Evolutionary conservation across 441 rosid genomes (phyloP).

Genomic region (Populus trichocarpa): DNA sequence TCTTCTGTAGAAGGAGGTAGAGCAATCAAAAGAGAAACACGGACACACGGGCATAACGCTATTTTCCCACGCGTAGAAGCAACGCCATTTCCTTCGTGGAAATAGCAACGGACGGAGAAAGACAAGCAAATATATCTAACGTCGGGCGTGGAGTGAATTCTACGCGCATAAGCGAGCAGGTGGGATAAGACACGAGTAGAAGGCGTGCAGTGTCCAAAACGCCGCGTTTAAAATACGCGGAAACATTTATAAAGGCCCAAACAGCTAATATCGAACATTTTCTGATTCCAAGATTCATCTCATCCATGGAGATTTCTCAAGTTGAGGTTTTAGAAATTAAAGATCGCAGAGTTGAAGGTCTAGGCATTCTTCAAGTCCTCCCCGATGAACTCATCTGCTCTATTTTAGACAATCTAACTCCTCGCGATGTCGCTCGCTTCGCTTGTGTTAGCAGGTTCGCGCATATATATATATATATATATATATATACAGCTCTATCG

Average conservation of each 20-base stretch:
- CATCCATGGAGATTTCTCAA: slow-evolving; percentile 40
- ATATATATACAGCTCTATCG: background rate
- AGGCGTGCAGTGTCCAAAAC: slow-evolving; percentile 4
- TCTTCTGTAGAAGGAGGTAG: background rate
- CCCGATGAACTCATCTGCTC: slow-evolving; percentile 74
- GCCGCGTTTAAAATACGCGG: slow-evolving; percentile 15
- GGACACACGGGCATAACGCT: background rate
- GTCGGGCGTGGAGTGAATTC: background rate
- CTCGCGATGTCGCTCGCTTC: slow-evolving; percentile 71
- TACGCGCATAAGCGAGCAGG: background rate
- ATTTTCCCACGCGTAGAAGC: background rate
- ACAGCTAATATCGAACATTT: background rate
- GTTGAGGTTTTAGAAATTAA: slow-evolving; percentile 22
- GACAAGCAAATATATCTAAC: background rate
- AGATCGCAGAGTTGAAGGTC: slow-evolving; percentile 73
- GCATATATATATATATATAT: too few relatives aligned
- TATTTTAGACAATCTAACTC: slow-evolving; percentile 59
- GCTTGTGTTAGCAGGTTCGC: slow-evolving; percentile 90
- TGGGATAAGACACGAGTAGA: background rate
- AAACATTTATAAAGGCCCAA: slow-evolving; percentile 11
- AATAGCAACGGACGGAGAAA: background rate
- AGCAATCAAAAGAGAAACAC: background rate
- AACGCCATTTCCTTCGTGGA: background rate
- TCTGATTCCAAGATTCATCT: background rate
- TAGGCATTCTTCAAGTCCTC: slow-evolving; percentile 59